These are phyloP conservation scores for Pontederia crassipes DNA, from an alignment of 176 grass and related monocot species.

Conservation along the genomic window DNA sequence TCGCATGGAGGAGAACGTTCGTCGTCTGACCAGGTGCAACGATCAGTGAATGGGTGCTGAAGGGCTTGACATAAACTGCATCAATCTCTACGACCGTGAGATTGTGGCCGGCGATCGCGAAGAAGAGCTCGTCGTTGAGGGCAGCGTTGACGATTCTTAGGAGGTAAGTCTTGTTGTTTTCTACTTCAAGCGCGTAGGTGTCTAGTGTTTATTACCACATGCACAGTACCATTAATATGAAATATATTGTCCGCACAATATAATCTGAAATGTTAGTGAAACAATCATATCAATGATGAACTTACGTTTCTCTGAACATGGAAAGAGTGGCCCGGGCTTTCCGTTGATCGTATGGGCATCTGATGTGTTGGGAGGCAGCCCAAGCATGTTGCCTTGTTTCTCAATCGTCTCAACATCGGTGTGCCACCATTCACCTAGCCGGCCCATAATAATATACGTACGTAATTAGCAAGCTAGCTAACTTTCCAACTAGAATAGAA, in stretches of 20 bases:
- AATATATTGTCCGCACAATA: constrained; percentile 32
- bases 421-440: constrained; percentile 51
- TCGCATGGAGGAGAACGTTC: too few species aligned
- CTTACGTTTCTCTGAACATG: constrained; percentile 24
- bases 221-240: constrained; percentile 10
- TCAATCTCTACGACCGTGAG: too few species aligned
- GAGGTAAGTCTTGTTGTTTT: background rate
- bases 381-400: constrained; percentile 26
- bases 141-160: too few species aligned
- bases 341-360: constrained; percentile 50
- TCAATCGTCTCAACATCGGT: constrained; percentile 39
- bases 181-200: constrained; percentile 24
- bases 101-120: too few species aligned
- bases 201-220: background rate
- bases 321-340: constrained; percentile 35
- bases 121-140: too few species aligned
- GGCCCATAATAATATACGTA: too few species aligned
- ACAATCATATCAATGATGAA: background rate
- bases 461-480: too few species aligned
- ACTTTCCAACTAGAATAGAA: background rate
- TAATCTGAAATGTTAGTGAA: background rate
- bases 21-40: too few species aligned
- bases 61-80: too few species aligned
- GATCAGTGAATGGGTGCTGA: too few species aligned
- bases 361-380: constrained; percentile 28